Conservation (phyloP, 139 green algal species). For the Chlamydomonas applanata region DNA sequence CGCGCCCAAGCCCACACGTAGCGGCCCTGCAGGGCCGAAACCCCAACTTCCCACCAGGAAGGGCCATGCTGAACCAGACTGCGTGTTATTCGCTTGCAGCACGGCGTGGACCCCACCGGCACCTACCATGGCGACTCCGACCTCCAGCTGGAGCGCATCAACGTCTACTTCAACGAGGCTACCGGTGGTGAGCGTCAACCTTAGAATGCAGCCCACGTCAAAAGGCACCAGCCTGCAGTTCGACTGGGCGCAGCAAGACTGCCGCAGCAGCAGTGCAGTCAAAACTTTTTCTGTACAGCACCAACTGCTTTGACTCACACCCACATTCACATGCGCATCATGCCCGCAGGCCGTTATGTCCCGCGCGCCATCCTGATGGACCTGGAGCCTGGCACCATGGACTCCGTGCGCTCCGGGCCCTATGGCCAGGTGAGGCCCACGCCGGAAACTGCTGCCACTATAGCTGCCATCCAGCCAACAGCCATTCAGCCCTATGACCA, state of each 20-base stretch:
- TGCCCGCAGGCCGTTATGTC: constrained; percentile 80
- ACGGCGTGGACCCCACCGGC: constrained; percentile 89
- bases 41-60: too few species aligned
- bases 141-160: constrained; percentile 98
- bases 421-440: constrained; percentile 65
- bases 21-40: too few species aligned
- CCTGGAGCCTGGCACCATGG: constrained; percentile 87
- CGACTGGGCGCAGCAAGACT: too few species aligned
- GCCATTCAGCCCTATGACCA: not conserved
- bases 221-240: too few species aligned
- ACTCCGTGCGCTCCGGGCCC: constrained; percentile 86
- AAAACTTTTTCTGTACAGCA: too few species aligned
- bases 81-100: not conserved
- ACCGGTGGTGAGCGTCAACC: constrained; percentile 68
- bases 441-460: too few species aligned
- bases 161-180: constrained; percentile 99
- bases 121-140: constrained; percentile 94
- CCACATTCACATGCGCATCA: not conserved
- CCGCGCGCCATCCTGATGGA: constrained; percentile 94
- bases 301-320: not conserved
- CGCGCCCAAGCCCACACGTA: too few species aligned
- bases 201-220: too few species aligned
- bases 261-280: too few species aligned
- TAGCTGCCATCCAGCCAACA: not conserved
- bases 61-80: too few species aligned